Evolutionary conservation across 768 basidiomycete genomes (phyloP), one percentile per base, ranked within the genome.

Genomic region (Gloeopeniophorella convolvens): DNA sequence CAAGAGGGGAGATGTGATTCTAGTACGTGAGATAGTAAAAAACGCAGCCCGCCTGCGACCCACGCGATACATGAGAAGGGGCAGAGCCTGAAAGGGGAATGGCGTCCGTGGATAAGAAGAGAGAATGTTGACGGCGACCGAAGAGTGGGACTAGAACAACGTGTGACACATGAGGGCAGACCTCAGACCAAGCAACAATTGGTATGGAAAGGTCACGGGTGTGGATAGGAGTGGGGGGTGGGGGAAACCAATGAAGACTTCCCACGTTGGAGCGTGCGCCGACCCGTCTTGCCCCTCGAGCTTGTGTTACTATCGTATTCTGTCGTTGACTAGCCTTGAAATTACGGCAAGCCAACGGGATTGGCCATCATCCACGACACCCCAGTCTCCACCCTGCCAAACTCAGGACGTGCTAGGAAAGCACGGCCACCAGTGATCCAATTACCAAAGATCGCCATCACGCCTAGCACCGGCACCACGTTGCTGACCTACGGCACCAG

Each of bases 71-170:
- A 45, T n/a, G 47, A 51, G 46, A 51, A 48, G 48, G 48, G 56
- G 59, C 36, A 48, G 54, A 54, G 61, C 74, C 59, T 82, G 79
- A 79, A 83, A 73, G 71, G 66, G 78, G 82, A 76, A 56, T 68
- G 82, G 83, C 85, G 85, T 87, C 85, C 85, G 82, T 84, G 68
- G 72, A 66, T 67, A 67, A 68, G 55, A 67, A 66, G 67, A 69
- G 59, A 59, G 28, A 24, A 51, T 65, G 67, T 75, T 68, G 67
- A 68, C 67, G 68, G 63, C 62, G 56, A 54, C 59, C 40, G 24
- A 42, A n/a, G 59, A 61, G 51, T 65, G 50, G 63, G 59, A 63
- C 64, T 46, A 58, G 47, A 35, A 50, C 42, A 56, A 45, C 28
- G 16, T 21, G 34, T 39, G 45, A 45, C 49, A 58, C 18, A 58